Conservation (phyloP, 768 basidiomycete species). For the Pleurotus djamor region DNA sequence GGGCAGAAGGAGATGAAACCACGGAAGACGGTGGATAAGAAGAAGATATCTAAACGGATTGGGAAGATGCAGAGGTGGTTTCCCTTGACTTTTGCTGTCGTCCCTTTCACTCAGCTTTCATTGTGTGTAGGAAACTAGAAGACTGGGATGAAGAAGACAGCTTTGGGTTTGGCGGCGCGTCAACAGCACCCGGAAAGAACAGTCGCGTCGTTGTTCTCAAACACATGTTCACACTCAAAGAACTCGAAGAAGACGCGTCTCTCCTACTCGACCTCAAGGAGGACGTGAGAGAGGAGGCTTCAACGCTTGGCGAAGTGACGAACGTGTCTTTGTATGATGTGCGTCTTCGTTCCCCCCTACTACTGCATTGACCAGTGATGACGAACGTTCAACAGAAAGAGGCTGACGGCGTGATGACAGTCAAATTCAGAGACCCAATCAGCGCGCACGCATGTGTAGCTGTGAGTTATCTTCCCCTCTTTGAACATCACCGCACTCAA, state of each 20-base stretch:
- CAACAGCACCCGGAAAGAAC: constrained; percentile 45
- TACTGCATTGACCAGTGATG: neutral
- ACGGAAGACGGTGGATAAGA: constrained; percentile 72
- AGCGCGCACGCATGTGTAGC: constrained; percentile 91
- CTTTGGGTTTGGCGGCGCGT: constrained; percentile 66
- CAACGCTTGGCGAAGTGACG: constrained; percentile 89
- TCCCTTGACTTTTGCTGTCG: neutral
- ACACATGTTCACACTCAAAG: constrained; percentile 89
- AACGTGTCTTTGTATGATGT: constrained; percentile 96
- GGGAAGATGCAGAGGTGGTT: constrained; percentile 86
- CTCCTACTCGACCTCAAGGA: constrained; percentile 92
- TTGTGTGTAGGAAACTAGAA: constrained; percentile 66
- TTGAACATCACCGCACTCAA: neutral
- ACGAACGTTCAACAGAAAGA: constrained; percentile 60
- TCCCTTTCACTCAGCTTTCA: neutral
- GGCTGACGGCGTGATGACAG: constrained; percentile 90
- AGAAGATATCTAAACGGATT: constrained; percentile 69
- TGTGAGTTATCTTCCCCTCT: constrained; percentile 39
- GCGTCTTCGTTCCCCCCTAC: constrained; percentile 26
- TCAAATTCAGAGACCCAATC: constrained; percentile 92
- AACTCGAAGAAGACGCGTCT: constrained; percentile 82
- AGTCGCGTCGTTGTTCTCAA: constrained; percentile 89
- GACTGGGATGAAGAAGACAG: constrained; percentile 97
- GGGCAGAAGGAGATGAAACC: constrained; percentile 36
- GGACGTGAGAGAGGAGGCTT: constrained; percentile 93